Percentiles rank a stretch among this genome's conserved stretches.
These are phyloP conservation scores for Fraxinus angustifolia DNA, from an alignment of 305 asterid species.

Conservation along the genomic window DNA sequence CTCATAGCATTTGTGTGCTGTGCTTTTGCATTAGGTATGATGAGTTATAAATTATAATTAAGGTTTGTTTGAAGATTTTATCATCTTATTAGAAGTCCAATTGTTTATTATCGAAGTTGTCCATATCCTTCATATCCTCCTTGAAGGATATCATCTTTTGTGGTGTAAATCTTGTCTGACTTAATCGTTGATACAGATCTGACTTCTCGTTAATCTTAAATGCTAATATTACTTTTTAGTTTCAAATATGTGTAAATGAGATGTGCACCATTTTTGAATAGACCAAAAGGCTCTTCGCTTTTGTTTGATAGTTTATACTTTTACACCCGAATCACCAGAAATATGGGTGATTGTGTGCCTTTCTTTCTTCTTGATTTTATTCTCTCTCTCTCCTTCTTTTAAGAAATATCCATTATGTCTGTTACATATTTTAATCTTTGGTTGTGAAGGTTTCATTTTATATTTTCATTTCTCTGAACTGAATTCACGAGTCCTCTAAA, in stretches of 20 bases:
- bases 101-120: not conserved
- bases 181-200: not conserved
- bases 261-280: not conserved
- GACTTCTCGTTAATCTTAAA: not conserved
- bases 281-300: not conserved
- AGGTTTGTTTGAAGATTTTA: conserved; percentile 19
- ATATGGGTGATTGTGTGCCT: not conserved
- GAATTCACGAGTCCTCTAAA: not conserved
- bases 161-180: not conserved
- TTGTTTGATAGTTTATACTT: not conserved
- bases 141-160: not conserved
- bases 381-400: not conserved
- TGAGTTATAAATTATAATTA: not conserved
- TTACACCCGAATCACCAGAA: not conserved
- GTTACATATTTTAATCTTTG: not conserved
- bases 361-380: not conserved
- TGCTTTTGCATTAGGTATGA: not conserved
- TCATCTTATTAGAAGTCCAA: not conserved
- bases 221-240: not conserved
- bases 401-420: not conserved
- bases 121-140: not conserved
- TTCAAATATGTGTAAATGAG: not conserved
- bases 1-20: not conserved
- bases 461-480: conserved; percentile 19
- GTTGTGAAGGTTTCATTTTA: not conserved